Evolutionary conservation across 116 monocot genomes (phyloP).

Genomic region (Trichopus zeylanicus): DNA sequence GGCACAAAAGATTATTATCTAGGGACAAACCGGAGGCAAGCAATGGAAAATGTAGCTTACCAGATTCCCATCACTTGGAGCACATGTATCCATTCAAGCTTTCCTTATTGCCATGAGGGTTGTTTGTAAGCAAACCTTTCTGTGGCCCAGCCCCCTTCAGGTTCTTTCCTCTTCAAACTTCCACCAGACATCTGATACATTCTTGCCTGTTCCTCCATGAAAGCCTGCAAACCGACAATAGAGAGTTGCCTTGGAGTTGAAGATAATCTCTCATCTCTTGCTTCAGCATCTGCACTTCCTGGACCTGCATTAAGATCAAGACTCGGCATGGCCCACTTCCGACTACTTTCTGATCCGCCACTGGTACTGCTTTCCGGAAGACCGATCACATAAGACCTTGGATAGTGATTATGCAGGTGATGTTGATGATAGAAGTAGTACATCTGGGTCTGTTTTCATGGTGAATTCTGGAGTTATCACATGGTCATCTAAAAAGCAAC

Average conservation of each 20-base stretch:
- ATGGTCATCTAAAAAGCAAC: too few species aligned
- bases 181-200: slow-evolving; percentile 31
- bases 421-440: too few species aligned
- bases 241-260: slow-evolving; percentile 20
- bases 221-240: slow-evolving; percentile 21
- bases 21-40: too few species aligned
- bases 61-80: neutral
- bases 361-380: slow-evolving; percentile 34
- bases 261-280: slow-evolving; percentile 31
- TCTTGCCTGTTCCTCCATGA: slow-evolving; percentile 31
- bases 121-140: slow-evolving; percentile 49
- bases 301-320: slow-evolving; percentile 60
- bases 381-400: slow-evolving; percentile 33
- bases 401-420: too few species aligned
- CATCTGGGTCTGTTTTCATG: too few species aligned
- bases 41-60: neutral
- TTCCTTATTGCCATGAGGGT: slow-evolving; percentile 31
- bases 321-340: slow-evolving; percentile 32
- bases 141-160: slow-evolving; percentile 55
- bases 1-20: too few species aligned
- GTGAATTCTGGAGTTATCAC: too few species aligned
- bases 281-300: slow-evolving; percentile 23
- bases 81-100: neutral
- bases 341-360: slow-evolving; percentile 27
- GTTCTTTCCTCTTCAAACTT: slow-evolving; percentile 49